phyloP scores from a whole-genome alignment of 495 filamentous ascomycete genomes.

The Collariella sp. region DNA sequence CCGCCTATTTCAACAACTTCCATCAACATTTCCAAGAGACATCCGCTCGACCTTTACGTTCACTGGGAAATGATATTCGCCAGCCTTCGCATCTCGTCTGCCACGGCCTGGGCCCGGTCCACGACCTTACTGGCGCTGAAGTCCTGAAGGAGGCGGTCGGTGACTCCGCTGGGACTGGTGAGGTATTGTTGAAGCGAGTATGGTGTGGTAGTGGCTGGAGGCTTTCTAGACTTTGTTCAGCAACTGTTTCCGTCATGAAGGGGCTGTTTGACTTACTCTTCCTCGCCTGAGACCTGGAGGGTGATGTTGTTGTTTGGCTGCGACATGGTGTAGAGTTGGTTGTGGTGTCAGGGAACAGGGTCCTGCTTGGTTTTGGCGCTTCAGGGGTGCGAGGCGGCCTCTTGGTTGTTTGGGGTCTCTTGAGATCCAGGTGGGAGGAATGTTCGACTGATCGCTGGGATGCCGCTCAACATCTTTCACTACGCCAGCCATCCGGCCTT shows the following conservation, averaged over 20 bases:
- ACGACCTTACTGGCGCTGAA: background rate
- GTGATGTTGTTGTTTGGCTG: background rate
- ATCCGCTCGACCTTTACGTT: background rate
- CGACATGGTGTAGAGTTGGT: background rate
- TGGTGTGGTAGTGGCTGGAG: constrained; percentile 1
- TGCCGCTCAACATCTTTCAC: background rate
- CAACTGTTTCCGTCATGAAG: background rate
- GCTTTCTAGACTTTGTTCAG: background rate
- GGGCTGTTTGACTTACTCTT: constrained; percentile 3
- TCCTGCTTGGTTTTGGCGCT: background rate
- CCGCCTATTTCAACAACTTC: too few relatives aligned
- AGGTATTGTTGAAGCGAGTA: constrained; percentile 16
- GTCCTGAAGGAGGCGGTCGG: constrained; percentile 16
- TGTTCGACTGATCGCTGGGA: background rate
- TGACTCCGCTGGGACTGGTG: constrained; percentile 3
- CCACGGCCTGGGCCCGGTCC: constrained; percentile 4
- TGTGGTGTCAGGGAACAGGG: background rate
- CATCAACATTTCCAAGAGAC: background rate
- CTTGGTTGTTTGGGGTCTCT: too few relatives aligned
- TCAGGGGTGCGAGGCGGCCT: too few relatives aligned
- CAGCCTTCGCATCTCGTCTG: constrained; percentile 7
- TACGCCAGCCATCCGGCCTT: background rate
- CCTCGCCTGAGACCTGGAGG: constrained; percentile 14
- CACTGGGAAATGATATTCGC: background rate
- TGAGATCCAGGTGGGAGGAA: too few relatives aligned